Evolutionary conservation across 2,329 filamentous ascomycete species (phyloP).

Genomic region (Tolypocladium capitatum): DNA sequence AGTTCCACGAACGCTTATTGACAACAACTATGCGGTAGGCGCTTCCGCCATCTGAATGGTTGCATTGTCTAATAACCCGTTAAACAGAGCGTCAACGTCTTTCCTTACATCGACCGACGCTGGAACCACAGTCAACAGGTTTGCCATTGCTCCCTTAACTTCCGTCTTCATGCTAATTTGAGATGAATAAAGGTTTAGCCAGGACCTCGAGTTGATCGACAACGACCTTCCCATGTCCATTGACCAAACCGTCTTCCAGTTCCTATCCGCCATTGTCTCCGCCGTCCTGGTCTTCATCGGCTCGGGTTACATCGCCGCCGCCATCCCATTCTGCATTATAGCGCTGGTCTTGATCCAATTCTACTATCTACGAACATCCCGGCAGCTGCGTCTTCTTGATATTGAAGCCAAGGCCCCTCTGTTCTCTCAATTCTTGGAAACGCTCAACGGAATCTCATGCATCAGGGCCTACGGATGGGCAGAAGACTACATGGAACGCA

Average conservation of each 20-base stretch:
- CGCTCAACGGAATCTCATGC: slow-evolving; percentile 9
- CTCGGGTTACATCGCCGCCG: slow-evolving; percentile 30
- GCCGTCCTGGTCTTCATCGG: slow-evolving; percentile 29
- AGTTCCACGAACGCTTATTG: slow-evolving; percentile 11
- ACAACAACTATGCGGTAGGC: slow-evolving; percentile 15
- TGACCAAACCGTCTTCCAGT: slow-evolving; percentile 10
- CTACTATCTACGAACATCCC: slow-evolving; percentile 18
- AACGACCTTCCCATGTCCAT: slow-evolving; percentile 19
- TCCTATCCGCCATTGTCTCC: slow-evolving; percentile 12
- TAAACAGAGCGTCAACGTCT: slow-evolving; percentile 10
- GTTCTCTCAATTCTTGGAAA: slow-evolving; percentile 15
- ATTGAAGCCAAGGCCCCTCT: slow-evolving; percentile 17
- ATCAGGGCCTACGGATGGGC: slow-evolving; percentile 24
- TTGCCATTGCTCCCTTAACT: neutral
- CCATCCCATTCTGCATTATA: slow-evolving; percentile 25
- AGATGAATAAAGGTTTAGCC: slow-evolving; percentile 18
- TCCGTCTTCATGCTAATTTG: neutral
- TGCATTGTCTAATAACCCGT: slow-evolving; percentile 2
- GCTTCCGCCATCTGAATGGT: no score
- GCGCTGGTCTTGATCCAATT: slow-evolving; percentile 14
- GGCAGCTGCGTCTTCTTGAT: slow-evolving; percentile 17
- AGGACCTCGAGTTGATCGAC: slow-evolving; percentile 25
- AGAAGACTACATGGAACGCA: slow-evolving; percentile 7
- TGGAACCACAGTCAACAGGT: slow-evolving; percentile 19
- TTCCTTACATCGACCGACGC: slow-evolving; percentile 23